A percentile compares a stretch with the other conserved stretches of the same genome.
These are phyloP conservation scores for Xerocomus potaroensis DNA, from an alignment of 768 basidiomycete genomes.

Conservation along the genomic window DNA sequence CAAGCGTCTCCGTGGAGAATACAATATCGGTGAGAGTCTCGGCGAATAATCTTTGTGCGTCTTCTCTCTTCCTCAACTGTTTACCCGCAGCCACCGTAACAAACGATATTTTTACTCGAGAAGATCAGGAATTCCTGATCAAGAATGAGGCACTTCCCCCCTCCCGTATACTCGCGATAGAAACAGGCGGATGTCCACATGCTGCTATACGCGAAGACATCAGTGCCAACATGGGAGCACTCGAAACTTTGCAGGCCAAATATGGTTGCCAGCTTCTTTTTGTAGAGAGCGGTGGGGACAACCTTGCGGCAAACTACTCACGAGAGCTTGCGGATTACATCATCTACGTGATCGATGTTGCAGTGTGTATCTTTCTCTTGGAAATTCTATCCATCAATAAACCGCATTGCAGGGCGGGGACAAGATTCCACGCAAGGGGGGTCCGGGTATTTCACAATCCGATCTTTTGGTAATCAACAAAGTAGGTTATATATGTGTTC, in stretches of 20 bases:
- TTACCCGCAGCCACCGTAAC: slow-evolving; percentile 76
- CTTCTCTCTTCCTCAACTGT: slow-evolving; percentile 8
- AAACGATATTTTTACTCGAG: slow-evolving; percentile 99
- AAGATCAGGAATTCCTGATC: slow-evolving; percentile 97
- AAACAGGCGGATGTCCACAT: slow-evolving; percentile 97
- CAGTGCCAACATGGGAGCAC: slow-evolving; percentile 92
- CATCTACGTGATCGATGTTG: slow-evolving; percentile 87
- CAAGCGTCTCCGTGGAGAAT: slow-evolving; percentile 69
- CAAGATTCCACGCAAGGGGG: slow-evolving; percentile 97
- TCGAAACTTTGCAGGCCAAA: slow-evolving; percentile 91
- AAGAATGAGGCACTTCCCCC: slow-evolving; percentile 83
- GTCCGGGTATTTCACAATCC: slow-evolving; percentile 94
- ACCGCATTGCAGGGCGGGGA: slow-evolving; percentile 76
- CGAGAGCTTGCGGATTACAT: slow-evolving; percentile 97
- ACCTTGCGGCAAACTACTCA: slow-evolving; percentile 95
- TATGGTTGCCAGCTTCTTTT: slow-evolving; percentile 88
- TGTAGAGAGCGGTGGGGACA: slow-evolving; percentile 96
- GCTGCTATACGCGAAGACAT: slow-evolving; percentile 99
- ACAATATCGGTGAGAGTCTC: slow-evolving; percentile 76
- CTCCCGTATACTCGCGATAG: slow-evolving; percentile 89
- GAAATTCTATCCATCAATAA: not conserved
- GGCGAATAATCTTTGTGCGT: not conserved
- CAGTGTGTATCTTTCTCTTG: slow-evolving; percentile 41
- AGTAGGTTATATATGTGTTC: slow-evolving; percentile 35
- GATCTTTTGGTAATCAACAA: slow-evolving; percentile 96